Evolutionary conservation across 495 filamentous ascomycete genomes (phyloP), one percentile per base, ranked within the genome.

Genomic region (Aspergillus indologenus): DNA sequence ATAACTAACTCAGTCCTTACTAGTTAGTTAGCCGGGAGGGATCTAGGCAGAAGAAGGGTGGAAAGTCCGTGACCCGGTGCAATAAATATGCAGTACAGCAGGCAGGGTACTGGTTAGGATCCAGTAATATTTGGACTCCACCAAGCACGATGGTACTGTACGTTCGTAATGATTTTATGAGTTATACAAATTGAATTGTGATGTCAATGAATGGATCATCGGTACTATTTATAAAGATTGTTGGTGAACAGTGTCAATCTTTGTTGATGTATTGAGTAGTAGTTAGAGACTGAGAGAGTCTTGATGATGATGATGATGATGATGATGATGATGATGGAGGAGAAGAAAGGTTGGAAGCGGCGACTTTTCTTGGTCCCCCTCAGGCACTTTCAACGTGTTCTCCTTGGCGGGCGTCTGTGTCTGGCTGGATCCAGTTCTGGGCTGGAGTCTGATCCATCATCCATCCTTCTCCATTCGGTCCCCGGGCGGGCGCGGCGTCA

Each of bases 41-140:
- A 61, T 61, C 62, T 65, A 61, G 58, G 61, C 60, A 48, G 57
- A 15, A 49, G 53, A 42, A 54, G 53, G 59, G 56, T 56, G 53
- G 65, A 68, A 45, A 17, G 50, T n/a, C 52, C 55, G 48, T 54
- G 43, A 48, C 48, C 56, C 48, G 44, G 26, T 29, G 26, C 26
- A 46, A 46, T 18, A 7, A 7, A 20, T 20, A 20, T n/a, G 44
- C 44, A 46, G n/a, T 1, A 46, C 44, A 46, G 44, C 20, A 7
- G n/a, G 44, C 44, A 46, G 44, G 44, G 44, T 18, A 46, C n/a
- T 20, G 7, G n/a, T n/a, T 20, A 46, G 18, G 18, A n/a, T n/a
- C 45, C 6, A 46, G 19, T 46, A 8, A 22, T 50, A 26, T 17
- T 15, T 26, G 26, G 21, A 17, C 21, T 7, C 22, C 47, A 26